Evolutionary conservation across 768 basidiomycete species (phyloP), one percentile per base, ranked within the genome.

Genomic region (Lactarius sanguifluus): DNA sequence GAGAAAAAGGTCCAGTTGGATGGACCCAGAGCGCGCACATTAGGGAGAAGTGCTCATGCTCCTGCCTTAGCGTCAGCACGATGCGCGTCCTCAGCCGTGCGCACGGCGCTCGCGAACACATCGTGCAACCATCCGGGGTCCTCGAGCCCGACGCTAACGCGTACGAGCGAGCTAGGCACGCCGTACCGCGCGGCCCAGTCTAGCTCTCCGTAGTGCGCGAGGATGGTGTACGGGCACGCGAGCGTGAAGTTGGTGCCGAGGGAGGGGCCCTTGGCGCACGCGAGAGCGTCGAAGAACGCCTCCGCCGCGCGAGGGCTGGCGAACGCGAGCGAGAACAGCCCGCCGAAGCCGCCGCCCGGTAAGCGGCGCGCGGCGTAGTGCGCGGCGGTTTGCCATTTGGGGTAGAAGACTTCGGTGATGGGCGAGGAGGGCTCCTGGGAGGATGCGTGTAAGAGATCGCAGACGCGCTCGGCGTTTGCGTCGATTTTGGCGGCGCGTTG

Each of bases 221-320:
- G 81, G 65, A 98, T 87, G 12, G 93, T 92, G 75, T 93, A 98
- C 30, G 96, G 96, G 70, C 88, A 95, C 38, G 94, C 94, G 36
- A 98, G 82, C 2, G 96, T 98, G 76, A 98, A 98, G 81, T 94
- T 97, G 25, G 96, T 98, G 2, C 96, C 96, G 10, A 93, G 82
- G 73, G 88, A 89, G 0, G 96, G 96, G 3, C 96, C 96, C 75
- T 98, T 99, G 70, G 84, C 83, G 76, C 88, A 94, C 9, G 83
- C 81, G 45, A 99, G 80, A 0, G 85, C 79, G 76, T 99, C 93
- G 72, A 90, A 96, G 79, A 97, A 97, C 16, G 89, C 89, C 63
- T 79, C 77, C 2, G 91, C 88, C 0, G 91, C 90, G 2, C 79
- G 79, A 13, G 76, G 66, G 7, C 88, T 84, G 12, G 85, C 88